phyloP scores from a whole-genome alignment of 208 protist species.

The Leishmania aethiopica region DNA sequence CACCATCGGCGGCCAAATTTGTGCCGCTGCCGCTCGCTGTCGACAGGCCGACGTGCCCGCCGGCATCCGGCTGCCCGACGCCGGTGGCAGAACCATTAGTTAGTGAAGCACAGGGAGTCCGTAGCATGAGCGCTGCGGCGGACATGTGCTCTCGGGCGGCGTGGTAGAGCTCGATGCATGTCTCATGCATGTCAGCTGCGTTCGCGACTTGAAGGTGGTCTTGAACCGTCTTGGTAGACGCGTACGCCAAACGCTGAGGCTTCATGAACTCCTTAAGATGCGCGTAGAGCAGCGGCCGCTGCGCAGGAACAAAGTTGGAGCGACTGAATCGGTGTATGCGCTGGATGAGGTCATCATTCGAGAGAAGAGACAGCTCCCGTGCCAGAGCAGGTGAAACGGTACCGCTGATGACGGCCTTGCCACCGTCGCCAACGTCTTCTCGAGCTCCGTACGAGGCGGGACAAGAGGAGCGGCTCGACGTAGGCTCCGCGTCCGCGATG shows the following conservation, averaged over 20 bases:
- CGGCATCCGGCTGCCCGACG: background rate
- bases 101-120: background rate
- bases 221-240: slow-evolving; percentile 42
- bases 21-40: background rate
- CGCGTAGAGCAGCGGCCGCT: slow-evolving; percentile 47
- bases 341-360: slow-evolving; percentile 49
- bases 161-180: slow-evolving; percentile 58
- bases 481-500: background rate
- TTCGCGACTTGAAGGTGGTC: slow-evolving; percentile 64
- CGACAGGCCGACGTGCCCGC: background rate
- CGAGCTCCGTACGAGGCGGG: background rate
- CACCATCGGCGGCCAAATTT: slow-evolving; percentile 6
- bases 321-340: slow-evolving; percentile 74
- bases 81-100: no score
- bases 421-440: background rate
- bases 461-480: background rate
- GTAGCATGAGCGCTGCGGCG: slow-evolving; percentile 11
- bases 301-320: slow-evolving; percentile 47
- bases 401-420: background rate
- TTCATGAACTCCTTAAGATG: slow-evolving; percentile 54
- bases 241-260: slow-evolving; percentile 33
- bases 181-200: slow-evolving; percentile 54
- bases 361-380: slow-evolving; percentile 44
- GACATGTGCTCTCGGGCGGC: slow-evolving; percentile 34
- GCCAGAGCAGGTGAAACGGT: slow-evolving; percentile 1